Evolutionary conservation across 2,329 filamentous ascomycete genomes (phyloP), one percentile per base, ranked within the genome.

Genomic region (Aspergillus ibericus): DNA sequence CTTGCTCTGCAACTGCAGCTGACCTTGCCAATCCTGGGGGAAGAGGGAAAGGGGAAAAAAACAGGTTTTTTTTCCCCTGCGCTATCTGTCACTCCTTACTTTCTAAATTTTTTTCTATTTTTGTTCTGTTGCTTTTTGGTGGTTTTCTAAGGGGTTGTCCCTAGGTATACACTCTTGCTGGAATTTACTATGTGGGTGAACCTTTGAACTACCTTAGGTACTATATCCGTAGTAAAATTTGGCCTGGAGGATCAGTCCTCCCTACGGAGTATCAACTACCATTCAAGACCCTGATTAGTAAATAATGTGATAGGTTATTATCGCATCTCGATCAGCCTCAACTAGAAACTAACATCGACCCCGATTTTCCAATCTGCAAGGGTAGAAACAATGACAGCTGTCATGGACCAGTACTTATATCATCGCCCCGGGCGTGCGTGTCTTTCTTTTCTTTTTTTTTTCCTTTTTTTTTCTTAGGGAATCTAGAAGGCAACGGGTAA

Each of bases 321-420:
- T 48, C 44, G 44, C 44, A 12, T 32, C n/a, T 16, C 9, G n/a
- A 20, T 48, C 25, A 29, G 25, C 1, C 25, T 48, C 15, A 44
- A 22, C 20, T n/a, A 18, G 35, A 7, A 44, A 22, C 20, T n/a
- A 18, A 42, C 47, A 36, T 32, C 18, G 9, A 25, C 46, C 13
- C n/a, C 10, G 32, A 51, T 20, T 35, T 56, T 29, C 12, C n/a
- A 12, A 9, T 32, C 42, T 29, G 36, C 48, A 55, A 60, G 55
- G 54, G 18, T 29, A 22, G 32, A n/a, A 35, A 16, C 40, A n/a
- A 52, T 58, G 59, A 60, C 59, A 60, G 55, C 59, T 58, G 59
- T 60, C 59, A 58, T 54, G 16, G n/a, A 15, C 20, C 16, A 34
- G 16, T 20, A 46, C 25, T 47, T 29, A n/a, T 29, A n/a, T 47